These are phyloP conservation scores for Paramecium sexaurelia DNA, from an alignment of 73 alveolate species.

Conservation along the genomic window DNA sequence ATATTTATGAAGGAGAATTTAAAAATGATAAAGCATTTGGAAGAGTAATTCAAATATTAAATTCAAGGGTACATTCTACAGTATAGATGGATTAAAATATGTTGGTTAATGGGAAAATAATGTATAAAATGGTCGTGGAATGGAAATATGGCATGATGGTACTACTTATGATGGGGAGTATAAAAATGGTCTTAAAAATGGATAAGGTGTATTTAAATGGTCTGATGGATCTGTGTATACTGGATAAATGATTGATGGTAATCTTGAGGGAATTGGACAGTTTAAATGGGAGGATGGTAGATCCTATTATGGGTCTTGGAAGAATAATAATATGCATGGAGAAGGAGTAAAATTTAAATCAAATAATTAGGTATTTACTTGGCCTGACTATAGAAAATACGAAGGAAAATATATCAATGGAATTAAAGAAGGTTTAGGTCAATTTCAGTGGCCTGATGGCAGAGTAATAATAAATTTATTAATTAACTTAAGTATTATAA, in stretches of 20 bases:
- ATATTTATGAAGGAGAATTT: conserved; percentile 68
- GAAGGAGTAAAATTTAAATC: conserved; percentile 17
- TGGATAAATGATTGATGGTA: conserved; percentile 72
- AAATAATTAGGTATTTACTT: conserved; percentile 42
- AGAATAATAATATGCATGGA: conserved; percentile 68
- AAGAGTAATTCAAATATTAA: background rate
- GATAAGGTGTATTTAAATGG: conserved; percentile 79
- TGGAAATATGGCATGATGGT: conserved; percentile 64
- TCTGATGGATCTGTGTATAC: conserved; percentile 75
- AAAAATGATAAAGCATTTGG: conserved; percentile 30
- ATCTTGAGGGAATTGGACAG: conserved; percentile 73
- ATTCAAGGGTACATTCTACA: background rate
- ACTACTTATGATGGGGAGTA: conserved; percentile 72
- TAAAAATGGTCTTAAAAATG: conserved; percentile 71
- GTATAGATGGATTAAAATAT: conserved; percentile 2
- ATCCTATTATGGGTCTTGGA: conserved; percentile 72
- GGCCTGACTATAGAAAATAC: conserved; percentile 76
- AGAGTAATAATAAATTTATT: conserved; percentile 15
- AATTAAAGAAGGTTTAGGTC: conserved; percentile 77
- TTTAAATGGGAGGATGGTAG: conserved; percentile 74
- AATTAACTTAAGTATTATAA: background rate
- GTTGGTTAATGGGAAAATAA: conserved; percentile 64
- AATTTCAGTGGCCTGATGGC: conserved; percentile 88
- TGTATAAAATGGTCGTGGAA: conserved; percentile 71
- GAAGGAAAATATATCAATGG: conserved; percentile 78